These are phyloP conservation scores for Pseudomassariella vexata DNA, from an alignment of 2,329 filamentous ascomycete genomes.

Conservation along the genomic window DNA sequence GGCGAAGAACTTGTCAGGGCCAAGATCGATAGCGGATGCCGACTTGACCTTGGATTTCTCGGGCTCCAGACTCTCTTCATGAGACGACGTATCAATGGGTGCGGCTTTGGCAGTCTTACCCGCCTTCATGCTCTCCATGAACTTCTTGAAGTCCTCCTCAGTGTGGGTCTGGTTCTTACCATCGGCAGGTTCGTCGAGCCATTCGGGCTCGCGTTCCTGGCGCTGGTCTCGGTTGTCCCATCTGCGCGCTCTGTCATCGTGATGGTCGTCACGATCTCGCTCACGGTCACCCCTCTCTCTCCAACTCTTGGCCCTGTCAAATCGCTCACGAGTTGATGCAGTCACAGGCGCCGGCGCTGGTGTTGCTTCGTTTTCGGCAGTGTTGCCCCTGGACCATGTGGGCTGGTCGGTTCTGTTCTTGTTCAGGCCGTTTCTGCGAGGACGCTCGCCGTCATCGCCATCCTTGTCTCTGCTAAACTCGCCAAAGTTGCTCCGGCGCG, in stretches of 20 bases:
- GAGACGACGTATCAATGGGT: slow-evolving; percentile 26
- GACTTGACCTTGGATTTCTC: slow-evolving; percentile 53
- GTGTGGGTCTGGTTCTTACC: slow-evolving; percentile 69
- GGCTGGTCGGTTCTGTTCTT: slow-evolving; percentile 64
- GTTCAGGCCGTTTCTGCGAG: slow-evolving; percentile 58
- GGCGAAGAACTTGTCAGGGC: slow-evolving; percentile 74
- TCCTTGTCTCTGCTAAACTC: slow-evolving; percentile 39
- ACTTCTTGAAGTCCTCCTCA: slow-evolving; percentile 87
- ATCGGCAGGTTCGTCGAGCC: slow-evolving; percentile 72
- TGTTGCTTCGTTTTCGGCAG: slow-evolving; percentile 26
- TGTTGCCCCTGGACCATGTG: slow-evolving; percentile 63
- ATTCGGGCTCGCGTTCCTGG: slow-evolving; percentile 79
- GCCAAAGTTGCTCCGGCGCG: slow-evolving; percentile 42
- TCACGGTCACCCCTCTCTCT: slow-evolving; percentile 48
- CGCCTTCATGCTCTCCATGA: slow-evolving; percentile 87
- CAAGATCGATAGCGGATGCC: slow-evolving; percentile 58
- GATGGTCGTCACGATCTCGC: slow-evolving; percentile 40
- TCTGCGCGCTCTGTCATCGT: slow-evolving; percentile 2
- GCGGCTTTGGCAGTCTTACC: slow-evolving; percentile 38
- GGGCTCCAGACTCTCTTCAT: slow-evolving; percentile 33
- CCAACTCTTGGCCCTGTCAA: slow-evolving; percentile 57
- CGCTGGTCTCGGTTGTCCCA: slow-evolving; percentile 44
- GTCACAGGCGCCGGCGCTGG: too few species aligned
- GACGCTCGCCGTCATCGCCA: slow-evolving; percentile 45
- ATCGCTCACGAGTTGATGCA: slow-evolving; percentile 45